Evolutionary conservation across 352 stramenopile genomes (phyloP), one percentile per base, ranked within the genome.

Genomic region (Globisporangium takayamanum): DNA sequence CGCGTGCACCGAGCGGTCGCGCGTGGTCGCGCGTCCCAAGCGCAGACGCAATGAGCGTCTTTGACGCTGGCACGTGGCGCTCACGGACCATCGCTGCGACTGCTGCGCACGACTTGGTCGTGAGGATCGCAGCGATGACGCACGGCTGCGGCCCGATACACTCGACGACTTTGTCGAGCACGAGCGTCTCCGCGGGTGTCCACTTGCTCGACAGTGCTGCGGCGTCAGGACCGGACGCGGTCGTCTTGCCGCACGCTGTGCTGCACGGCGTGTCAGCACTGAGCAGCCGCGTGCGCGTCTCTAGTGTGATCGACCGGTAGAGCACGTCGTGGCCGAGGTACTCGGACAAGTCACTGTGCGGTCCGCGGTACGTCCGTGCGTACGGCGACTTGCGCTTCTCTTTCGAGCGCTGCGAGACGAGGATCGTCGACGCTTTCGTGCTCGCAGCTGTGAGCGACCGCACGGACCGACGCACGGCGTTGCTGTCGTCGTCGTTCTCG

Each of bases 391-490:
- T 82, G 61, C 69, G 78, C 45, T 64, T 61, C 26, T 71, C 63
- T 56, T 58, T 62, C 28, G 50, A 50, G 2, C 70, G 74, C 56
- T 67, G 50, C 0, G 66, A 61, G 4, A 66, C 65, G 28, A 79
- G 41, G 39, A 65, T 60, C 37, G 72, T 70, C 37, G 76, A 83
- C 2, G 78, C 75, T 42, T 80, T 88, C 2, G 78, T 88, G 39
- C 68, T 76, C 20, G 76, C 75, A 37, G 74, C 78, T 15, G 77
- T 87, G 47, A 73, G 66, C n/a, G 71, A 67, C 42, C 78, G 78
- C 45, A 60, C 41, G 2, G 75, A 86, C 22, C 76, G 69, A 28
- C 75, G 75, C 22, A 56, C 55, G 14, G 44, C 42, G 15, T 20
- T 46, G 28, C 36, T 57, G 16, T 66, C 60, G 50, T 60, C 55